A percentile compares a stretch with the other conserved stretches of the same genome.
These are phyloP conservation scores for Albizia julibrissin DNA, from an alignment of 306 rosid genomes.

Conservation along the genomic window DNA sequence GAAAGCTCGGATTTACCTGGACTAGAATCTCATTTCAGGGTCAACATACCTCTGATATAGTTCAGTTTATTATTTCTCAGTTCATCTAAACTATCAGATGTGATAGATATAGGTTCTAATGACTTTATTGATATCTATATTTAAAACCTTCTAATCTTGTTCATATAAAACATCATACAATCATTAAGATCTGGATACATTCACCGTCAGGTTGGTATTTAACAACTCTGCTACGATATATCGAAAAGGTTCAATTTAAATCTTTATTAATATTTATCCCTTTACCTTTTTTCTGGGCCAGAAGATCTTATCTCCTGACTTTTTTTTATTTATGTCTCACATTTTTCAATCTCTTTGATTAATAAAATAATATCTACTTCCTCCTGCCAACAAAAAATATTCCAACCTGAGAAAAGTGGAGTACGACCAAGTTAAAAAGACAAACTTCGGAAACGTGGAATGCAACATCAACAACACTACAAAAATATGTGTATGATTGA, in stretches of 20 bases:
- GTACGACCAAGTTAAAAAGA: not conserved
- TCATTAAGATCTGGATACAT: too few relatives aligned
- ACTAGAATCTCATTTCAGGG: too few relatives aligned
- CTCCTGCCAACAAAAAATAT: not conserved
- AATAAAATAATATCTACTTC: not conserved
- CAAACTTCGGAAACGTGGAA: not conserved
- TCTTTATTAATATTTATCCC: not conserved
- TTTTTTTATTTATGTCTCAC: not conserved
- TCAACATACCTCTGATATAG: too few relatives aligned
- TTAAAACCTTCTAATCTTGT: too few relatives aligned
- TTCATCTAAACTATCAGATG: too few relatives aligned
- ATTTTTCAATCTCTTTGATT: not conserved
- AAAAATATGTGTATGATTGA: not conserved
- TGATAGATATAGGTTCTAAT: too few relatives aligned
- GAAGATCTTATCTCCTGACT: not conserved
- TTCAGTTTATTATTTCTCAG: too few relatives aligned
- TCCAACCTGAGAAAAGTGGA: not conserved
- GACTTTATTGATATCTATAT: too few relatives aligned
- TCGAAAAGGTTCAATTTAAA: not conserved
- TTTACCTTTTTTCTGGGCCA: not conserved
- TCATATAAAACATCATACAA: too few relatives aligned
- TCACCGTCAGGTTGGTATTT: too few relatives aligned
- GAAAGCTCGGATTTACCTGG: too few relatives aligned
- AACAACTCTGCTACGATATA: too few relatives aligned
- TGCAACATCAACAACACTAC: not conserved